Base-by-base conservation (phyloP, 768 basidiomycete genomes). In the Boletus sp. region DNA sequence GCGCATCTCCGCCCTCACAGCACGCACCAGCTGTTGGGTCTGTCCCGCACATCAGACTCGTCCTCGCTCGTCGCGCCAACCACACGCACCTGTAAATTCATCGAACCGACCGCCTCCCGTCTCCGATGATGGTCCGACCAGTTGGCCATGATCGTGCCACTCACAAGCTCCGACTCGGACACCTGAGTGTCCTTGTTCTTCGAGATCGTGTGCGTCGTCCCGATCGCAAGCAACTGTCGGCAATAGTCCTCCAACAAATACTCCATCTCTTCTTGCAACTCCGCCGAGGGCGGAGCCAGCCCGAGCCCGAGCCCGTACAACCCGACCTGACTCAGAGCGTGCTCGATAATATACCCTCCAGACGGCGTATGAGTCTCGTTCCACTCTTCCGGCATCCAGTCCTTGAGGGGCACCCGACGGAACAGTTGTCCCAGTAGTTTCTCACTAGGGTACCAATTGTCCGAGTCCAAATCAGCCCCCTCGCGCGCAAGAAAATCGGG, bases 401-500 rank as follows among this genome's bases (percentile, higher is more conserved):
- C 67, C 41, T 65, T 61, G 33, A 73, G 50, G 0, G 77, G 77
- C 12, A 83, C 76, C 4, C 71, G 75, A 20, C 81, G 77, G 58
- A 73, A 83, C 32, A 83, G 64, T 1, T 65, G 2, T 24, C 82
- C 82, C 1, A 83, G 70, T 1, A 78, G 61, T 47, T 78, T 79
- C 7, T 36, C 0, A 14, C 81, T 83, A 4, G 58, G 59, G 63
- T 83, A 83, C 55, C 67, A 77, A 1, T 18, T 48, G 1, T 58
- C 54, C 15, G 59, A 48, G 6, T 59, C 47, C 36, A 68, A 30
- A 53, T 70, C 66, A 0, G 71, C 67, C 5, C 72, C 74, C 55
- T 81, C 78, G 11, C 68, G 73, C n/a, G 75, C 73, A 3, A 80
- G 64, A 62, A 77, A 81, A 56, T 81, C 80, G 4, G 80, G 80